These are phyloP conservation scores for Epithele typhae DNA, from an alignment of 768 basidiomycete species.

Conservation along the genomic window DNA sequence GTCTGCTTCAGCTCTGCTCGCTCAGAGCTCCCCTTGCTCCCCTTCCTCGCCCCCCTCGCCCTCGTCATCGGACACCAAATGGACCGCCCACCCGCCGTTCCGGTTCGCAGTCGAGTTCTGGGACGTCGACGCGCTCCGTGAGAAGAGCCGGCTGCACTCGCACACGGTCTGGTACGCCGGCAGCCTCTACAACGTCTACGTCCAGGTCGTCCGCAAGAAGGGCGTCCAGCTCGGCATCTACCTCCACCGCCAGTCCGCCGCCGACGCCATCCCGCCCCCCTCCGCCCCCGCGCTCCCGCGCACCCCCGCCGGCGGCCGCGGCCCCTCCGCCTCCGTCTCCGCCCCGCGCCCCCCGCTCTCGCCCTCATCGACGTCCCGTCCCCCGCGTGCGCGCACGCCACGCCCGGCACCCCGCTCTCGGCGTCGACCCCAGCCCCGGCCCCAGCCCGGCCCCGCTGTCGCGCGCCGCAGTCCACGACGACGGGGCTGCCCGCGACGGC, in stretches of 20 bases:
- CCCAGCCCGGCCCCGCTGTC: constrained; percentile 9
- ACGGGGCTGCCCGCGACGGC: constrained; percentile 38
- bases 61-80: constrained; percentile 40
- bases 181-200: constrained; percentile 83
- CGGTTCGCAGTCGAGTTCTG: constrained; percentile 90
- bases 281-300: constrained; percentile 42
- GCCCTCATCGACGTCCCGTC: too few relatives aligned
- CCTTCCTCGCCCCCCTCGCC: constrained; percentile 31
- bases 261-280: constrained; percentile 74
- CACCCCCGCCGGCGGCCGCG: constrained; percentile 2
- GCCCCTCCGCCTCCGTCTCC: constrained; percentile 11
- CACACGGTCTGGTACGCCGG: constrained; percentile 90
- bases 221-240: constrained; percentile 80
- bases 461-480: constrained; percentile 10
- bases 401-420: constrained; percentile 11
- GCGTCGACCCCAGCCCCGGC: constrained; percentile 5
- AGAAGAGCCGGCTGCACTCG: constrained; percentile 81
- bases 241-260: constrained; percentile 77
- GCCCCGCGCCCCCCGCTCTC: constrained; percentile 10
- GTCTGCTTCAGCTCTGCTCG: constrained; percentile 26
- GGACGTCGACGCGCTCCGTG: constrained; percentile 75
- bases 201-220: constrained; percentile 86
- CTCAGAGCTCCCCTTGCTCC: background rate
- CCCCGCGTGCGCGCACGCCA: constrained; percentile 2
- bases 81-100: constrained; percentile 74